Conservation (phyloP, 306 rosid species). For the Gillenia trifoliata region DNA sequence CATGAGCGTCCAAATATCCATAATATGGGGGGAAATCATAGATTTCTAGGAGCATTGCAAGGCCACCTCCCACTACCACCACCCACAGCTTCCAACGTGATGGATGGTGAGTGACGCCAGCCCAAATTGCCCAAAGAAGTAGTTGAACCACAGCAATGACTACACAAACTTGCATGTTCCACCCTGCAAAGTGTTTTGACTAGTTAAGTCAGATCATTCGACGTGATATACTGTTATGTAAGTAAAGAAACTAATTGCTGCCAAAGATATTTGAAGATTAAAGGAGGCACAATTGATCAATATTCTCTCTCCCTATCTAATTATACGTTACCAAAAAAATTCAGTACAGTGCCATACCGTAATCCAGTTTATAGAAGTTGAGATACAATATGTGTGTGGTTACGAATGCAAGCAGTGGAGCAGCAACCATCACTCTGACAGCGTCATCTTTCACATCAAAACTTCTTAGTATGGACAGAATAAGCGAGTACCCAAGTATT, state of each 20-base stretch:
- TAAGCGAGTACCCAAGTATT: slow-evolving; percentile 68
- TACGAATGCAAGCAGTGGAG: slow-evolving; percentile 67
- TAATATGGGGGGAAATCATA: slow-evolving; percentile 65
- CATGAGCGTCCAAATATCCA: slow-evolving; percentile 67
- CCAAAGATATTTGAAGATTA: too few relatives aligned
- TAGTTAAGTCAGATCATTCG: neutral
- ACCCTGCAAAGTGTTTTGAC: slow-evolving; percentile 37
- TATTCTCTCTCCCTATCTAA: neutral
- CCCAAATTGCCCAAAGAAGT: slow-evolving; percentile 63
- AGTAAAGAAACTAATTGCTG: too few relatives aligned
- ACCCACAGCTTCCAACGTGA: slow-evolving; percentile 59
- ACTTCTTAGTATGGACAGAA: slow-evolving; percentile 54
- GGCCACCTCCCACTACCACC: slow-evolving; percentile 50
- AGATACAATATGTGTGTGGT: slow-evolving; percentile 65
- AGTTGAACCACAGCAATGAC: slow-evolving; percentile 57
- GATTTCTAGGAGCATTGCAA: slow-evolving; percentile 56
- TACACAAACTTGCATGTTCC: slow-evolving; percentile 82
- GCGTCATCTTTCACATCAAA: slow-evolving; percentile 62
- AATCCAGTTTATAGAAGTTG: slow-evolving; percentile 59
- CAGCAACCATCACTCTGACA: slow-evolving; percentile 66
- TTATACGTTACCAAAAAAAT: neutral
- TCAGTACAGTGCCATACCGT: slow-evolving; percentile 33
- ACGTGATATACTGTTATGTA: neutral
- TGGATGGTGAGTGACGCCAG: slow-evolving; percentile 49
- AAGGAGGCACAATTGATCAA: too few relatives aligned